phyloP scores from a whole-genome alignment of 352 stramenopile species.

The Globisporangium orthogonon region DNA sequence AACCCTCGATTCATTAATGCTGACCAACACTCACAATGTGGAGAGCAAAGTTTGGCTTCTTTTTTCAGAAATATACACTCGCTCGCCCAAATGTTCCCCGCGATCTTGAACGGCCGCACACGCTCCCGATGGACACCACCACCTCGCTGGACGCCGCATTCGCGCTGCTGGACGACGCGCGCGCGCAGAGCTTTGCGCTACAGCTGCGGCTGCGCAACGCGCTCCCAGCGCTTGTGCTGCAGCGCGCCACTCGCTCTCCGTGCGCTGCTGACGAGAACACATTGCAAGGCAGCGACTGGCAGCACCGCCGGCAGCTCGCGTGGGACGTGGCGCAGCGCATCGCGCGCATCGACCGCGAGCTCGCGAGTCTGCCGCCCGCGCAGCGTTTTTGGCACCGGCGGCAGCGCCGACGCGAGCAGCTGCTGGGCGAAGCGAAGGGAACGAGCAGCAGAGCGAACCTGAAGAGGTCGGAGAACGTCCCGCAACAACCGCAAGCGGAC shows the following conservation, averaged over 20 bases:
- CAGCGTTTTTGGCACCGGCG: slow-evolving; percentile 55
- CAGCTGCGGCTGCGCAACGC: slow-evolving; percentile 36
- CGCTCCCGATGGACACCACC: not conserved
- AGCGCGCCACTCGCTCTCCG: slow-evolving; percentile 7
- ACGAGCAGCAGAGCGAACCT: not conserved
- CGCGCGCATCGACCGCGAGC: slow-evolving; percentile 54
- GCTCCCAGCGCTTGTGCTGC: slow-evolving; percentile 42
- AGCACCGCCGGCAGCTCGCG: slow-evolving; percentile 38
- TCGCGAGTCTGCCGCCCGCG: slow-evolving; percentile 33
- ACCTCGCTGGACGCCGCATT: slow-evolving; percentile 37
- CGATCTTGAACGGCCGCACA: not conserved
- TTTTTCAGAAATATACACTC: not conserved
- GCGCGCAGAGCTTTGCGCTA: slow-evolving; percentile 36
- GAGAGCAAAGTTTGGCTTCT: not conserved
- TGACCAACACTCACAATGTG: not conserved
- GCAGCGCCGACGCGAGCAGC: slow-evolving; percentile 2
- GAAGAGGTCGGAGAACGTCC: not conserved
- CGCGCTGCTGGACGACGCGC: slow-evolving; percentile 47
- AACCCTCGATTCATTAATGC: too few species aligned
- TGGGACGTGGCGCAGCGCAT: slow-evolving; percentile 72
- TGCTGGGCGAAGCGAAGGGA: slow-evolving; percentile 5
- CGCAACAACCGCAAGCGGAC: not conserved
- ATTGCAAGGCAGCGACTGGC: slow-evolving; percentile 1
- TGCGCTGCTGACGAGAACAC: not conserved
- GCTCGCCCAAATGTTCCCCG: too few species aligned